Evolutionary conservation across 345 rosid genomes (phyloP).

Genomic region (Streptanthus diversifolius): DNA sequence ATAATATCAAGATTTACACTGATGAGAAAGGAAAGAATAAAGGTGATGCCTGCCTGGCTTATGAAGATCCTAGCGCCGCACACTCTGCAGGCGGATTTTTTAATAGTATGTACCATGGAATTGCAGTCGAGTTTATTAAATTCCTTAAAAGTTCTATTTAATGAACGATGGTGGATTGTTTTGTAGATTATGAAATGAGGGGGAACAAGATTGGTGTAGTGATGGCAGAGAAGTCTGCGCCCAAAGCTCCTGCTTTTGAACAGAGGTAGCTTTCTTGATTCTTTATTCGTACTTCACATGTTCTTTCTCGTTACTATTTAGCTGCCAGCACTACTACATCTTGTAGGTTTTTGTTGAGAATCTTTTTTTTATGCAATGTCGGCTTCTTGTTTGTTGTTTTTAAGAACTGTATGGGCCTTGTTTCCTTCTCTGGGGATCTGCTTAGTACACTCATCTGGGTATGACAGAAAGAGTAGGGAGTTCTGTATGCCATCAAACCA

Average conservation of each 20-base stretch:
- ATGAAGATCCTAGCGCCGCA: conserved; percentile 96
- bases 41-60: conserved; percentile 86
- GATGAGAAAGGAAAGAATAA: conserved; percentile 89
- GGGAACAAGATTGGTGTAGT: conserved; percentile 75
- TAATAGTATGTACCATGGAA: conserved; percentile 46
- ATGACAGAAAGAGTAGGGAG: background rate
- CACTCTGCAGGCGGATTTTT: conserved; percentile 92
- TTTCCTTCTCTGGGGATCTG: background rate
- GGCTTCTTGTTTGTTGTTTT: background rate
- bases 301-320: background rate
- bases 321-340: background rate
- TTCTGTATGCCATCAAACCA: background rate
- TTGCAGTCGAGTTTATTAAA: background rate
- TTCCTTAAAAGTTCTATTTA: background rate
- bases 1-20: conserved; percentile 87
- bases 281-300: background rate
- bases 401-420: background rate
- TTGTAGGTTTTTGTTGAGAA: background rate
- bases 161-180: conserved; percentile 2
- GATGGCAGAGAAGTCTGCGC: conserved; percentile 96
- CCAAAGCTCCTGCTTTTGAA: conserved; percentile 51
- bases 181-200: conserved; percentile 76
- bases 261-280: conserved; percentile 49
- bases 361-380: background rate
- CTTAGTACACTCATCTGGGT: conserved; percentile 7